Evolutionary conservation across 2,329 filamentous ascomycete species (phyloP).

Genomic region (Aspergillus flavus): DNA sequence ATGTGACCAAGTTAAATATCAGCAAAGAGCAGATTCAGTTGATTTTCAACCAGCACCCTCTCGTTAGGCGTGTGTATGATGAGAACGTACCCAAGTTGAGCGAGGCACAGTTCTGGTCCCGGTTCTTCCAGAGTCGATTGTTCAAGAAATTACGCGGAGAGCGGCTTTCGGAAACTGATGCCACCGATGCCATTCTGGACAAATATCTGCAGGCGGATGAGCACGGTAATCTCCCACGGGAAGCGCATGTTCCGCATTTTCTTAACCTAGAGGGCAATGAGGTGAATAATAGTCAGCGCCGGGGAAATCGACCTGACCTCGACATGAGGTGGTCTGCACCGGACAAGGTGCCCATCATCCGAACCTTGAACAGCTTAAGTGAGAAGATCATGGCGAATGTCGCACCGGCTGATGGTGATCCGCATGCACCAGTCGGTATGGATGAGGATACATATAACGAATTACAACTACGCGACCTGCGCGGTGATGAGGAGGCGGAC

Average conservation of each 20-base stretch:
- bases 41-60: constrained; percentile 89
- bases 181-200: constrained; percentile 78
- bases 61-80: constrained; percentile 88
- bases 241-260: constrained; percentile 77
- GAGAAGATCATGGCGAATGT: constrained; percentile 93
- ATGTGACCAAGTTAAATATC: constrained; percentile 77
- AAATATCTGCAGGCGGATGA: constrained; percentile 79
- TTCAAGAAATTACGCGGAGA: constrained; percentile 92
- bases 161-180: constrained; percentile 76
- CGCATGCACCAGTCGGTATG: constrained; percentile 65
- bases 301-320: constrained; percentile 82
- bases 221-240: constrained; percentile 47
- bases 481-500: constrained; percentile 71
- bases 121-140: constrained; percentile 88
- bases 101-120: constrained; percentile 85
- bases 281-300: constrained; percentile 84
- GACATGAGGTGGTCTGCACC: constrained; percentile 80
- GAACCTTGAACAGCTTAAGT: constrained; percentile 84
- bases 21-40: constrained; percentile 90
- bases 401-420: constrained; percentile 72
- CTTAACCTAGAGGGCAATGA: constrained; percentile 95
- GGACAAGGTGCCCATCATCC: constrained; percentile 83
- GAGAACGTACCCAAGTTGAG: constrained; percentile 83
- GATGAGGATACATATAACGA: constrained; percentile 75
- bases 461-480: constrained; percentile 77